Base-by-base conservation (phyloP, 805 yeast genomes). In the Candida odintsovae region DNA sequence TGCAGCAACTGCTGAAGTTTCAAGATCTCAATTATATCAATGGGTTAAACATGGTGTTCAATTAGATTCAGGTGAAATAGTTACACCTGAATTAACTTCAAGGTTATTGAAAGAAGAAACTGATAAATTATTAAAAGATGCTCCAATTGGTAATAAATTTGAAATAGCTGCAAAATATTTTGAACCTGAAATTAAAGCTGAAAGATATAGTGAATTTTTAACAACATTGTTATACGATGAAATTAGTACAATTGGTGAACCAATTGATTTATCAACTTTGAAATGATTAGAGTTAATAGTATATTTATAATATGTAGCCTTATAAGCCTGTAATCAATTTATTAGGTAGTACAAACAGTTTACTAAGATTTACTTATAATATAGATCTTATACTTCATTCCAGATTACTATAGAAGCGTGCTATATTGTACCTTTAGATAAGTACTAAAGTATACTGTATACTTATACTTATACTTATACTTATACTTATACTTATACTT, bases 1-100 rank as follows among this genome's bases (percentile, higher is more conserved):
- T 66, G 95, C 95, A 16, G 94, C 94, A 29, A 86, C 94, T 42
- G 94, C 94, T 22, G 94, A 86, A 67, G 95, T 86, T 26, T 82
- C 90, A 26, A 78, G 94, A 71, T 76, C 88, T 47, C 92, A 85
- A 67, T 71, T 86, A 55, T 82, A 82, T 75, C 89, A 87, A 63
- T 86, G 95, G 95, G 86, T 82, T 44, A 83, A 81, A 50, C 90
- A 86, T 62, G 77, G 76, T 29, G 83, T 80, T 43, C 68, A 62
- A 40, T 57, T 77, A 46, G 89, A 84, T 59, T 70, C 79, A 12
- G 82, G 83, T 40, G 74, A 70, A 45, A 68, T 62, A 40, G 74
- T 84, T 31, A 81, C 86, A 45, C 76, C 85, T 45, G 82, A 77
- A 23, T 71, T 78, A 50, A 79, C 85, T 41, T 62, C 71, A 41